phyloP scores from a whole-genome alignment of 441 rosid genomes.

The Pelargonium fulgidum region DNA sequence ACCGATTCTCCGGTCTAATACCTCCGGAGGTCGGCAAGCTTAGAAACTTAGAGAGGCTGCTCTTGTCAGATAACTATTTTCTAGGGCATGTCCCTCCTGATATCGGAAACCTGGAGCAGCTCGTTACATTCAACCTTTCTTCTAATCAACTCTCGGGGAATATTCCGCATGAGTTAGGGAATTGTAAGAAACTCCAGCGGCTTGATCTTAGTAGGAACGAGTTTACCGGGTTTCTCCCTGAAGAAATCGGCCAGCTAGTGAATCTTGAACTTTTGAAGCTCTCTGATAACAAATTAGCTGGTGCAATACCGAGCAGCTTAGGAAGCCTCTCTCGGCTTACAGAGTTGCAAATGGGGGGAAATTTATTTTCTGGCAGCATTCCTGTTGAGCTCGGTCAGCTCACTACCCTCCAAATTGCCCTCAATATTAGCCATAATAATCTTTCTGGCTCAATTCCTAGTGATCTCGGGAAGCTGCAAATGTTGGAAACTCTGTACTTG shows the following conservation, averaged over 20 bases:
- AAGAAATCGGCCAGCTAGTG: constrained; percentile 61
- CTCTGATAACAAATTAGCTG: constrained; percentile 72
- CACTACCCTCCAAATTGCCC: constrained; percentile 82
- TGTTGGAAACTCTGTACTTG: constrained; percentile 61
- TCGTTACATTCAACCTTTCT: constrained; percentile 81
- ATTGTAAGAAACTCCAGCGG: constrained; percentile 84
- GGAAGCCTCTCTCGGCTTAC: constrained; percentile 85
- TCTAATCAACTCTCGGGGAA: constrained; percentile 62
- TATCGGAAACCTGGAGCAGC: constrained; percentile 61
- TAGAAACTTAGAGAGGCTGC: constrained; percentile 75
- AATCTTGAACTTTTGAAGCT: constrained; percentile 78
- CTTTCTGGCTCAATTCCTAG: constrained; percentile 63
- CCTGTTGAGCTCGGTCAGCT: constrained; percentile 70
- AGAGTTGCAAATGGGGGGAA: constrained; percentile 94
- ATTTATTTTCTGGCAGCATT: constrained; percentile 66
- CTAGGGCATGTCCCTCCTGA: constrained; percentile 56
- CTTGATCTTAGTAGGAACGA: constrained; percentile 77
- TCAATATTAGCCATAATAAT: constrained; percentile 76
- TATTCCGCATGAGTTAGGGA: constrained; percentile 60
- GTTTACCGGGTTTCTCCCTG: constrained; percentile 56
- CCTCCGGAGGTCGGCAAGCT: constrained; percentile 62
- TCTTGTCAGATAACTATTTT: constrained; percentile 69
- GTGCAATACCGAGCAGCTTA: constrained; percentile 57
- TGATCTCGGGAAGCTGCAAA: constrained; percentile 65
- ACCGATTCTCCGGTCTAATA: constrained; percentile 70